Percentiles rank a stretch among this genome's conserved stretches.
Conservation (phyloP, 148 eudicot species). For the Cornus florida region DNA sequence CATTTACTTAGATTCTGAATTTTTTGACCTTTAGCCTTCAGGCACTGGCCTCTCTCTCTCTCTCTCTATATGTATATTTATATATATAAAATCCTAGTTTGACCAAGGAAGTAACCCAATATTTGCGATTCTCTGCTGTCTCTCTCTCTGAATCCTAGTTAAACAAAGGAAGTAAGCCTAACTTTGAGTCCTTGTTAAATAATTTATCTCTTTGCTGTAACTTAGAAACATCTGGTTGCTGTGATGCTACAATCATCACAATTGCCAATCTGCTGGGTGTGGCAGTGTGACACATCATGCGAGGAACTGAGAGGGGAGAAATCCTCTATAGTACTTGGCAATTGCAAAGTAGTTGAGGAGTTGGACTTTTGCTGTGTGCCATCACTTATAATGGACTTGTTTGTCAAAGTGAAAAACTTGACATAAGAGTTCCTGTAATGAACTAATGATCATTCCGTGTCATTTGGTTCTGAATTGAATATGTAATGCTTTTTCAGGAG, state of each 20-base stretch:
- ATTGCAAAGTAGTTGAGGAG: not conserved
- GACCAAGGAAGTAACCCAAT: not conserved
- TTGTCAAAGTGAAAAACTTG: not conserved
- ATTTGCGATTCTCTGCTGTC: not conserved
- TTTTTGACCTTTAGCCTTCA: not conserved
- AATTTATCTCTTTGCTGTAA: not conserved
- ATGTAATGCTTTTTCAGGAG: conserved; percentile 67
- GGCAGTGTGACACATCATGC: not conserved
- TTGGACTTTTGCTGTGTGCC: not conserved
- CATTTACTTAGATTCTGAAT: not conserved
- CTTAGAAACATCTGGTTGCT: not conserved
- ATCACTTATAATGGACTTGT: not conserved
- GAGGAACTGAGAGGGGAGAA: not conserved
- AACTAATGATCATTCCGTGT: not conserved
- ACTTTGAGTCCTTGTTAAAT: not conserved
- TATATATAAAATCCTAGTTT: not conserved
- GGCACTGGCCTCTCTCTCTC: not conserved
- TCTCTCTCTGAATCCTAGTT: not conserved
- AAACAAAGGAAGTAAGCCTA: not conserved
- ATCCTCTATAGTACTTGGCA: not conserved
- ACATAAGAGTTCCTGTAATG: not conserved
- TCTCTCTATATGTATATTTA: too few relatives aligned
- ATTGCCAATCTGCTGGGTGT: not conserved
- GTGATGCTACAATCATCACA: not conserved
- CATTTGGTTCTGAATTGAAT: conserved; percentile 47